Conservation (phyloP, 1,284 basidiomycete species). For the Termitomyces sp. region DNA sequence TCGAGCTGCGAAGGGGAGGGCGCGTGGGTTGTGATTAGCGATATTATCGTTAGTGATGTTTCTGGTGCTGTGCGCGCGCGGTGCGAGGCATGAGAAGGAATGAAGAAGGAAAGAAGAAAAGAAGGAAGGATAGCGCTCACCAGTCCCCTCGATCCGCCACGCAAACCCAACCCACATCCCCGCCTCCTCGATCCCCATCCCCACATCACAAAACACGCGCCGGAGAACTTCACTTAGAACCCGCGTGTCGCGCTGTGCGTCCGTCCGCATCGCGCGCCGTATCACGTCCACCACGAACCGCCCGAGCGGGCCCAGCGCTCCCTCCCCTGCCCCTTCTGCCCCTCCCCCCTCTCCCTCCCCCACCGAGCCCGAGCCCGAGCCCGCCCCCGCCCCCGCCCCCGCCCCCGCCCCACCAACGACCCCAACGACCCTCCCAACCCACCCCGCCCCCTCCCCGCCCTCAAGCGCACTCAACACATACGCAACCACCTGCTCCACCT, state of each 20-base stretch:
- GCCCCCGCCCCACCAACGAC: too few species aligned
- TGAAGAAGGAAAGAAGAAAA: background rate
- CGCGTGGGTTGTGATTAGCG: conserved; percentile 57
- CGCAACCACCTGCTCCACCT: conserved; percentile 57
- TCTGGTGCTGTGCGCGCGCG: conserved; percentile 57
- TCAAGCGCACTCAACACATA: conserved; percentile 56
- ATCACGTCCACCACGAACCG: conserved; percentile 42
- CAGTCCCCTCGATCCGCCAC: conserved; percentile 53
- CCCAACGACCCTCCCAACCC: conserved; percentile 33
- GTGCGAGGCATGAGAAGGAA: background rate
- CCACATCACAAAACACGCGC: conserved; percentile 56
- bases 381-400: too few species aligned
- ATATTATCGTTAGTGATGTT: conserved; percentile 61
- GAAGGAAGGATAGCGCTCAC: conserved; percentile 40
- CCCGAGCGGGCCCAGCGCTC: conserved; percentile 33
- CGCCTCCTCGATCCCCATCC: conserved; percentile 50
- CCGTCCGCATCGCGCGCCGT: conserved; percentile 34
- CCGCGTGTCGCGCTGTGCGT: conserved; percentile 50
- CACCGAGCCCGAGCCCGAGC: too few species aligned
- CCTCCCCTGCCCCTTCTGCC: conserved; percentile 8
- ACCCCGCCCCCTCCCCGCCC: conserved; percentile 29
- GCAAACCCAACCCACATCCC: conserved; percentile 75
- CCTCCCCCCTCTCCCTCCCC: too few species aligned
- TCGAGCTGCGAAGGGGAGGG: too few species aligned
- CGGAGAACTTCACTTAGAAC: conserved; percentile 58